A percentile compares a stretch with the other conserved stretches of the same genome.
Conservation (phyloP, 352 stramenopile genomes). For the Phytophthora constricta region DNA sequence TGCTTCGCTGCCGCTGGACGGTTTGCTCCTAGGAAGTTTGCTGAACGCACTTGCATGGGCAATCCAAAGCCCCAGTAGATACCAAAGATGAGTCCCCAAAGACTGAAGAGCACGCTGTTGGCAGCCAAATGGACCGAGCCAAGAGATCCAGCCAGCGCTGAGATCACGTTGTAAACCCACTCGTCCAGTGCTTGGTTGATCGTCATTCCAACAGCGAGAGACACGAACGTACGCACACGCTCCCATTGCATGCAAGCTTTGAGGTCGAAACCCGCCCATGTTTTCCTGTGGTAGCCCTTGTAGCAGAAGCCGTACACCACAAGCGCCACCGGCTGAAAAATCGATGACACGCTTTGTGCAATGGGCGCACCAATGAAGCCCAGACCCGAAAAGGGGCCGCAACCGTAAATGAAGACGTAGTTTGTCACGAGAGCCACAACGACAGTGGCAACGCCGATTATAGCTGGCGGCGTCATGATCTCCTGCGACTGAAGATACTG, state of each 20-base stretch:
- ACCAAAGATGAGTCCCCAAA: constrained; percentile 84
- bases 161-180: constrained; percentile 83
- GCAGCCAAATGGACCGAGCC: constrained; percentile 68
- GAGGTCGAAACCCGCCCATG: constrained; percentile 69
- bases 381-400: constrained; percentile 57
- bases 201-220: constrained; percentile 78
- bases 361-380: constrained; percentile 82
- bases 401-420: constrained; percentile 84
- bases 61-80: constrained; percentile 87
- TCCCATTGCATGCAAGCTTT: constrained; percentile 69
- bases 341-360: constrained; percentile 74
- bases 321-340: constrained; percentile 79
- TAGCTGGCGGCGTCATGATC: constrained; percentile 80
- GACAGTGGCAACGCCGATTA: constrained; percentile 74
- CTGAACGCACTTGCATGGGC: constrained; percentile 75
- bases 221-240: constrained; percentile 69
- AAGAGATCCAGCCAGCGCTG: constrained; percentile 67
- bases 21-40: constrained; percentile 82
- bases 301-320: constrained; percentile 78
- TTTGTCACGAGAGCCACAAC: constrained; percentile 74
- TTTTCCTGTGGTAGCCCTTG: constrained; percentile 82
- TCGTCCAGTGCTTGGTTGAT: constrained; percentile 82
- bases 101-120: constrained; percentile 85
- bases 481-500: constrained; percentile 85
- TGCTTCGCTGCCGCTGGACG: constrained; percentile 63